Percentiles rank a stretch among this genome's conserved stretches.
Evolutionary conservation across 805 yeast species (phyloP).

Genomic region (Zygosaccharomyces bisporus): DNA sequence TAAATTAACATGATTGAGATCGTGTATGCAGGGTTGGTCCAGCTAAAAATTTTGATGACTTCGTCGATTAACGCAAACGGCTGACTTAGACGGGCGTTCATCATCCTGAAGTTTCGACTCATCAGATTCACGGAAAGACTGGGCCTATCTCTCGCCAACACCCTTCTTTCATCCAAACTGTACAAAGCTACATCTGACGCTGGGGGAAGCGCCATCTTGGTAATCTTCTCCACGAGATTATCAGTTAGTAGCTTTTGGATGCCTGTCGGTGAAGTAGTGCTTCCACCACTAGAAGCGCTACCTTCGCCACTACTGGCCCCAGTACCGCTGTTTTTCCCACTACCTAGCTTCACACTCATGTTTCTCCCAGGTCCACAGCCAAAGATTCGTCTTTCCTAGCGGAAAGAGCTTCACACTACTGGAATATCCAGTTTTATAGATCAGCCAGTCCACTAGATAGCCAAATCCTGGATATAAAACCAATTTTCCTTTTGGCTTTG

Average conservation of each 20-base stretch:
- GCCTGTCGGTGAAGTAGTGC: slow-evolving; percentile 14
- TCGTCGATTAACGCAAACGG: slow-evolving; percentile 62
- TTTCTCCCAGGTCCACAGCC: not conserved
- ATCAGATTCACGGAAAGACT: slow-evolving; percentile 63
- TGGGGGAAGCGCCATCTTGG: slow-evolving; percentile 70
- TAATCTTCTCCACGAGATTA: slow-evolving; percentile 64
- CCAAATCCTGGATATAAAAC: slow-evolving; percentile 8
- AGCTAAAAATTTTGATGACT: slow-evolving; percentile 50
- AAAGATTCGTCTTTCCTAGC: not conserved
- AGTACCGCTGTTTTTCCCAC: slow-evolving; percentile 5
- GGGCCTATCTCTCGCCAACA: slow-evolving; percentile 61
- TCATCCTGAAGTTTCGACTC: slow-evolving; percentile 61
- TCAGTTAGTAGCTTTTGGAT: slow-evolving; percentile 50
- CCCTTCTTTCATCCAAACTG: slow-evolving; percentile 51
- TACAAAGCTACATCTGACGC: slow-evolving; percentile 45
- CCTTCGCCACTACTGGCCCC: slow-evolving; percentile 5
- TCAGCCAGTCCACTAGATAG: not conserved
- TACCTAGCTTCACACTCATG: slow-evolving; percentile 9
- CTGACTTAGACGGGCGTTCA: slow-evolving; percentile 58
- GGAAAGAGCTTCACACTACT: not conserved
- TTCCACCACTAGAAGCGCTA: slow-evolving; percentile 8
- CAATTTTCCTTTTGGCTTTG: slow-evolving; percentile 3
- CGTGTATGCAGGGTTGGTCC: slow-evolving; percentile 64
- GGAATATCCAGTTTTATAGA: not conserved
- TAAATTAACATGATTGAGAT: slow-evolving; percentile 49